A percentile compares a stretch with the other conserved stretches of the same genome.
These are phyloP conservation scores for Penicillium sp. DNA, from an alignment of 2,329 filamentous ascomycete species.

Conservation along the genomic window DNA sequence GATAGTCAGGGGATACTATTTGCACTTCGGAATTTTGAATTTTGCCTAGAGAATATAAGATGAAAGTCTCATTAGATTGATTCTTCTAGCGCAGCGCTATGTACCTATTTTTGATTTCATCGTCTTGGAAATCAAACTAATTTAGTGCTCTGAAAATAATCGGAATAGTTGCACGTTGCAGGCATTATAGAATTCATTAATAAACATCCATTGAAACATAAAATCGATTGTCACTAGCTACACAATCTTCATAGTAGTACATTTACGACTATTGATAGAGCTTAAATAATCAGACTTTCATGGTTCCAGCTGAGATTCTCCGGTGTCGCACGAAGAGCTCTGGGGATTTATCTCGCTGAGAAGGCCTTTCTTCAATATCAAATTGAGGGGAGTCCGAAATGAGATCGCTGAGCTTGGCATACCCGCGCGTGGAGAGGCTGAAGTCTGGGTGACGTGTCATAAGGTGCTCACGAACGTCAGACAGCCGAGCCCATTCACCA, in stretches of 20 bases:
- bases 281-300: not conserved
- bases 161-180: too few species aligned
- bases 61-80: too few species aligned
- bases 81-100: too few species aligned
- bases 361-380: not conserved
- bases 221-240: not conserved
- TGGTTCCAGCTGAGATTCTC: not conserved
- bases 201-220: not conserved
- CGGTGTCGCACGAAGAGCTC: slow-evolving; percentile 5
- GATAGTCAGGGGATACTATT: too few species aligned
- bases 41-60: too few species aligned
- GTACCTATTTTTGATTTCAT: too few species aligned
- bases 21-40: too few species aligned
- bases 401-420: slow-evolving; percentile 10
- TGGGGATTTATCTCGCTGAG: not conserved
- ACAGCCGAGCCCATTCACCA: slow-evolving; percentile 14
- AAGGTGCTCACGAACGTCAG: slow-evolving; percentile 6
- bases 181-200: too few species aligned
- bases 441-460: slow-evolving; percentile 14
- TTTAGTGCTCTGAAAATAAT: too few species aligned
- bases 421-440: slow-evolving; percentile 7
- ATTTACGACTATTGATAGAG: not conserved
- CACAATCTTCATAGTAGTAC: not conserved
- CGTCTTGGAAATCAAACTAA: too few species aligned
- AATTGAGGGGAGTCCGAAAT: slow-evolving; percentile 3